These are phyloP conservation scores for Fusarium burgessii DNA, from an alignment of 2,329 filamentous ascomycete genomes.

Conservation along the genomic window DNA sequence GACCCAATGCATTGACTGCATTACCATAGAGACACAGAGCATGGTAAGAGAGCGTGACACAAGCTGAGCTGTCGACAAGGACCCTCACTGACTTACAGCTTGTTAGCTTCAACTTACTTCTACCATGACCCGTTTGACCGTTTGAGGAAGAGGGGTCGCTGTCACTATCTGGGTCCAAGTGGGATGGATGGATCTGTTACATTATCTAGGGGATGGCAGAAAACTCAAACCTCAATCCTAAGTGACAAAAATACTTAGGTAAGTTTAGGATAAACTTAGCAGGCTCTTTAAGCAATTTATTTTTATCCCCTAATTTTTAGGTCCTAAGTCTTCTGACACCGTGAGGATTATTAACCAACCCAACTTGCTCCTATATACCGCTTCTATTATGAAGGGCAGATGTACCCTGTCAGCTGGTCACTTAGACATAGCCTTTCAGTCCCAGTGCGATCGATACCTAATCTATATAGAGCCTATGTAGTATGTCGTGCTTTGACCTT, in stretches of 20 bases:
- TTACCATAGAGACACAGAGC: neutral
- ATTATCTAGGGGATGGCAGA: too few species aligned
- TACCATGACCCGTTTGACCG: constrained; percentile 1
- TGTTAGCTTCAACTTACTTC: neutral
- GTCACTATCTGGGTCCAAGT: neutral
- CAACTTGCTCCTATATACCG: constrained; percentile 7
- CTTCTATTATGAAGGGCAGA: neutral
- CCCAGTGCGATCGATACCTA: neutral
- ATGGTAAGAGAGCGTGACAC: constrained; percentile 1
- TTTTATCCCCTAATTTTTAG: too few species aligned
- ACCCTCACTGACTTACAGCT: neutral
- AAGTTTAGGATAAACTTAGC: too few species aligned
- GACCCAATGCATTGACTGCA: neutral
- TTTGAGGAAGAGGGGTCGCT: constrained; percentile 4
- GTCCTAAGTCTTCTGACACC: too few species aligned
- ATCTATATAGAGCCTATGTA: neutral
- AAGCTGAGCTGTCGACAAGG: constrained; percentile 7
- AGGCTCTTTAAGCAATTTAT: too few species aligned
- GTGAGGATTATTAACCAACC: too few species aligned
- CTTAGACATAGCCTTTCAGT: neutral
- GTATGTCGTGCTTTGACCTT: constrained; percentile 10
- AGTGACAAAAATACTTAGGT: too few species aligned
- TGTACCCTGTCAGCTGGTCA: neutral
- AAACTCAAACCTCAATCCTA: too few species aligned
- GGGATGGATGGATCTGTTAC: neutral